These are phyloP conservation scores for Phytopythium aichiense DNA, from an alignment of 352 stramenopile genomes.

Conservation along the genomic window DNA sequence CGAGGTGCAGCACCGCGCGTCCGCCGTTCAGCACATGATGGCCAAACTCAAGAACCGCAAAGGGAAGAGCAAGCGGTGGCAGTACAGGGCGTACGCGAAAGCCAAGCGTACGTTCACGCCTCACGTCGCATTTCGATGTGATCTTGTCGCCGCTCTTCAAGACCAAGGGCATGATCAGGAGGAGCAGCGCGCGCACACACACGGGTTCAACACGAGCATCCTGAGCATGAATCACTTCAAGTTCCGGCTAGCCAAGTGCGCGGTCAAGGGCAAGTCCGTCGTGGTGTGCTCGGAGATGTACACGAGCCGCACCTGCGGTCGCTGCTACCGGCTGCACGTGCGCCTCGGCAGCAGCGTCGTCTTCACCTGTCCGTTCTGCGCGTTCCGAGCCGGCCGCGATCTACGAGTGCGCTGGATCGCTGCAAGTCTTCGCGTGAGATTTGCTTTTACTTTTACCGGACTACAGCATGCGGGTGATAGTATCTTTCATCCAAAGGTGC, in stretches of 20 bases:
- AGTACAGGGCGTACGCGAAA: neutral
- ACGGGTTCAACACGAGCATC: neutral
- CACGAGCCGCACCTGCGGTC: too few relatives aligned
- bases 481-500: too few relatives aligned
- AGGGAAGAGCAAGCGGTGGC: neutral
- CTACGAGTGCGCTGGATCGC: slow-evolving; percentile 1
- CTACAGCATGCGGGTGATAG: neutral
- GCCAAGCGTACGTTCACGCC: neutral
- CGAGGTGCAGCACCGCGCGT: neutral
- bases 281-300: too few relatives aligned
- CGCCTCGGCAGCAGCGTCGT: neutral
- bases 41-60: neutral
- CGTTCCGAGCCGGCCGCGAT: slow-evolving; percentile 1
- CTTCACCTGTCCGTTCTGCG: slow-evolving; percentile 1
- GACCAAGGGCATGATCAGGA: neutral
- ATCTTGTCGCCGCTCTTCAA: neutral
- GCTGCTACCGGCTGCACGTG: slow-evolving; percentile 2
- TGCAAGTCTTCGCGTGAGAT: neutral
- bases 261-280: slow-evolving; percentile 2
- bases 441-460: neutral
- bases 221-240: slow-evolving; percentile 6
- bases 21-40: neutral
- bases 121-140: neutral
- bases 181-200: neutral
- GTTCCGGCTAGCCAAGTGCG: slow-evolving; percentile 6